phyloP scores from a whole-genome alignment of 1,284 basidiomycete species.

The Apiotrichum mycotoxinovorans region DNA sequence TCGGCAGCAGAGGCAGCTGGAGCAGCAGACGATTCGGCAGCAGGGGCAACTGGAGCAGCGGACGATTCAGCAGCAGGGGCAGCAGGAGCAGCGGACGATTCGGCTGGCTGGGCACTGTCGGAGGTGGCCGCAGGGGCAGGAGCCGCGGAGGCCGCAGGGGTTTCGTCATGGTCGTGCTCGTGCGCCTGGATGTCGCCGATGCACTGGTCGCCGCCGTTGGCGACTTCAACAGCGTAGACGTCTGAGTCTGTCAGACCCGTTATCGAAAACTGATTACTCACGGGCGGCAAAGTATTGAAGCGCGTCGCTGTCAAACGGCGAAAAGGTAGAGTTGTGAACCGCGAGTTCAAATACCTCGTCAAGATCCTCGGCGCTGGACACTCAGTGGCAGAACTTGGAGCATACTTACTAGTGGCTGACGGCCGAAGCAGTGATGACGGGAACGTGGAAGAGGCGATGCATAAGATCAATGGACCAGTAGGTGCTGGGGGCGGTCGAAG shows the following conservation, averaged over 20 bases:
- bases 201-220: constrained; percentile 40
- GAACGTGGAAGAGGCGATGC: constrained; percentile 50
- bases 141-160: constrained; percentile 7
- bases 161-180: constrained; percentile 25
- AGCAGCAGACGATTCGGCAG: constrained; percentile 25
- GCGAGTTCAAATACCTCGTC: constrained; percentile 44
- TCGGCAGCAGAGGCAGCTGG: constrained; percentile 24
- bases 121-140: constrained; percentile 14
- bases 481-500: constrained; percentile 27
- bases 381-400: not conserved
- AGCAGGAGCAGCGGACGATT: constrained; percentile 9
- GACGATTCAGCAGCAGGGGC: constrained; percentile 16
- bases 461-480: constrained; percentile 51
- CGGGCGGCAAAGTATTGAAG: constrained; percentile 50
- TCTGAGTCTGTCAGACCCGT: constrained; percentile 16
- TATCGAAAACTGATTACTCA: constrained; percentile 6
- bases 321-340: constrained; percentile 36
- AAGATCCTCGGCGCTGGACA: constrained; percentile 37
- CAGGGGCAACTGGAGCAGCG: constrained; percentile 16
- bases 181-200: constrained; percentile 27
- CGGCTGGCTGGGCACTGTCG: constrained; percentile 29
- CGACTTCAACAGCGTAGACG: constrained; percentile 46
- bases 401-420: constrained; percentile 39
- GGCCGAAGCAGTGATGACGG: constrained; percentile 35
- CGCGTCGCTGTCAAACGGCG: constrained; percentile 46